Base-by-base conservation (phyloP, 2,329 filamentous ascomycete genomes). In the Fusarium miscanthi region DNA sequence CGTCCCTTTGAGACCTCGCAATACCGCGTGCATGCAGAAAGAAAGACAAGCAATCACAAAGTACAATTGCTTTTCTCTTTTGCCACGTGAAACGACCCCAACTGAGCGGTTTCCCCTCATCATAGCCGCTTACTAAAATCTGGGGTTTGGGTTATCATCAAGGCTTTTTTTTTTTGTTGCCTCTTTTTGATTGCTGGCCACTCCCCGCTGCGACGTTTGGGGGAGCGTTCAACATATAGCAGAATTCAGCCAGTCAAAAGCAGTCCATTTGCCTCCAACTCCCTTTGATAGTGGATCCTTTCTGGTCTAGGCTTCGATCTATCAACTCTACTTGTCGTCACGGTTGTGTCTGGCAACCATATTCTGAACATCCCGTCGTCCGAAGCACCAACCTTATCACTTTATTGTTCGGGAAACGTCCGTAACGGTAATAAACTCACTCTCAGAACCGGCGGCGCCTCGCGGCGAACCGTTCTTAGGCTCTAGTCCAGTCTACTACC, bases 361-460 rank as follows among this genome's bases (percentile, higher is more conserved):
- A 65, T 64, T 64, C 57, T 70, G 49, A 69, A 75, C 77, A 77
- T 79, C 76, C 76, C 51, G 76, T 78, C 76, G 76, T 71, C 77
- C 78, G 76, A 77, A 64, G 48, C 42, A 54, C 59, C 59, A 73
- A 35, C 42, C 53, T 69, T 51, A 59, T 43, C 57, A 59, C 56
- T 60, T 49, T 60, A 30, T 53, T 65, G 45, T 62, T 77, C 74
- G 75, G 75, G 65, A 69, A 68, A 66, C 74, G 52, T 74, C 75
- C 73, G 75, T 73, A 60, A 70, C 46, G 63, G 63, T 56, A 68
- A 52, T 25, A 25, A 37, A 37, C 54, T 35, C 45, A 56, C 59
- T 59, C 54, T 59, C 67, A 72, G 63, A 48, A 49, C 63, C 68
- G 68, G 69, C 46, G 30, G 59, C 60, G 48, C 64, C 37, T 65